Evolutionary conservation across 2,329 filamentous ascomycete species (phyloP).

Genomic region (Fusarium duplospermum): DNA sequence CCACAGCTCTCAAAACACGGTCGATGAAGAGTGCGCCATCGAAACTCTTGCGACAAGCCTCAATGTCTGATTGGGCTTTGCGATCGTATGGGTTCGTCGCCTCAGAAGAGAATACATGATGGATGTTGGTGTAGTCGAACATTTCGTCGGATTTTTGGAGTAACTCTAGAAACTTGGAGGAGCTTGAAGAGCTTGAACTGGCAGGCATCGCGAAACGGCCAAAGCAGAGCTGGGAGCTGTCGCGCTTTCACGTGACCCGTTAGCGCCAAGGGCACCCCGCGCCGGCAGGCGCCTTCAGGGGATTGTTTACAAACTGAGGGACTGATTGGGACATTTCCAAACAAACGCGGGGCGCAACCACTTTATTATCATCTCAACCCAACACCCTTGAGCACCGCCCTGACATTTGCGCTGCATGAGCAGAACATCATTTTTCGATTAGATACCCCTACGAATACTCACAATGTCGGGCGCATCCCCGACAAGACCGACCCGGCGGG

Average conservation of each 20-base stretch:
- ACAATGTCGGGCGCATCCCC: slow-evolving; percentile 49
- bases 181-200: slow-evolving; percentile 15
- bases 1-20: slow-evolving; percentile 76
- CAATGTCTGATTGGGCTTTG: slow-evolving; percentile 70
- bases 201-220: slow-evolving; percentile 42
- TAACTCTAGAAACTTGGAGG: not conserved
- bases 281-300: not conserved
- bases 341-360: slow-evolving; percentile 51
- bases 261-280: not conserved
- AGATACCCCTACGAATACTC: not conserved
- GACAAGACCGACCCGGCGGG: slow-evolving; percentile 54
- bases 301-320: slow-evolving; percentile 57
- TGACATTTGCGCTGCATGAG: not conserved
- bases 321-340: slow-evolving; percentile 54
- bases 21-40: slow-evolving; percentile 83
- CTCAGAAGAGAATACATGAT: slow-evolving; percentile 73
- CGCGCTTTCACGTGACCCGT: slow-evolving; percentile 40
- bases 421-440: not conserved
- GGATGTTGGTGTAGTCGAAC: slow-evolving; percentile 75
- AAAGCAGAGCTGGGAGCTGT: slow-evolving; percentile 11
- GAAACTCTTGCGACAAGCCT: slow-evolving; percentile 73
- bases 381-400: slow-evolving; percentile 5
- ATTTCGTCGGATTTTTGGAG: slow-evolving; percentile 51
- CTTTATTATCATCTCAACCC: slow-evolving; percentile 28
- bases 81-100: slow-evolving; percentile 72